phyloP scores from a whole-genome alignment of 2,329 filamentous ascomycete species.

The Fusarium decemcellulare region DNA sequence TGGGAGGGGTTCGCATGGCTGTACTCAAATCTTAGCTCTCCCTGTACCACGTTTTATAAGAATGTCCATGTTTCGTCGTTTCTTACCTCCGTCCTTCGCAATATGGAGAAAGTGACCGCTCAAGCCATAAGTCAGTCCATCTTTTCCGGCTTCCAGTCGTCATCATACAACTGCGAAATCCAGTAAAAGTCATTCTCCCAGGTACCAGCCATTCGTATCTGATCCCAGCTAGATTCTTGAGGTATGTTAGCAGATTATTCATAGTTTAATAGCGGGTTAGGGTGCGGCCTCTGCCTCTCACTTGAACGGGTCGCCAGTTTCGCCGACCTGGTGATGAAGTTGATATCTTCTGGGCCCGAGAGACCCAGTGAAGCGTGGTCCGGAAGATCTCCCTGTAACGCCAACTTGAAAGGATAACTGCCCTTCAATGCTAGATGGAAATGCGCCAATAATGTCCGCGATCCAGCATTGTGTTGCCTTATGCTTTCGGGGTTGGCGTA shows the following conservation, averaged over 20 bases:
- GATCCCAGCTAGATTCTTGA: background rate
- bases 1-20: background rate
- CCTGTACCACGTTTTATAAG: background rate
- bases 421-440: background rate
- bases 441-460: background rate
- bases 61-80: background rate
- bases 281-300: background rate
- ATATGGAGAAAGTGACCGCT: background rate
- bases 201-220: background rate
- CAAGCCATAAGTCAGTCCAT: background rate
- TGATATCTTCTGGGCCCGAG: background rate
- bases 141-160: background rate
- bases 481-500: conserved; percentile 7
- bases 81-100: background rate
- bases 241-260: background rate
- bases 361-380: background rate
- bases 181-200: conserved; percentile 5
- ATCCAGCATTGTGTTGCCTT: background rate
- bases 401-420: background rate
- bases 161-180: conserved; percentile 12
- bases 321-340: background rate
- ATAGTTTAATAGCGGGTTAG: background rate
- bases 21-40: background rate
- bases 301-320: background rate
- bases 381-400: background rate